Percentiles rank a stretch among this genome's conserved stretches.
These are phyloP conservation scores for Ziziphus jujuba DNA, from an alignment of 306 rosid genomes.

Conservation along the genomic window DNA sequence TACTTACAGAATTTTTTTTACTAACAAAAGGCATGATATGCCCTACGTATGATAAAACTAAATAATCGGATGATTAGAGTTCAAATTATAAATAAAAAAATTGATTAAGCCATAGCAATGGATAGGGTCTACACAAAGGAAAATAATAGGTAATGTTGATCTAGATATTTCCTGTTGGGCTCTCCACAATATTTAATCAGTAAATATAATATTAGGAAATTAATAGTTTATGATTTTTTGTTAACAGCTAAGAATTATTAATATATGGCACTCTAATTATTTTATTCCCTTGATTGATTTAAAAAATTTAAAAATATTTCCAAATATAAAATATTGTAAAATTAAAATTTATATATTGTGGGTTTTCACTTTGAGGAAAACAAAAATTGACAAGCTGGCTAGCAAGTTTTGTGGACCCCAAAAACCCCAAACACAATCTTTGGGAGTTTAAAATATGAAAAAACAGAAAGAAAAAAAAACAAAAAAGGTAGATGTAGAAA, in stretches of 20 bases:
- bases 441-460: not conserved
- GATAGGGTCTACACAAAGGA: not conserved
- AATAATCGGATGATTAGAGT: not conserved
- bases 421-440: constrained; percentile 16
- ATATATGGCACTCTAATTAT: not conserved
- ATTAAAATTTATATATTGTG: not conserved
- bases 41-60: not conserved
- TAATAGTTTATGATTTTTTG: constrained; percentile 12
- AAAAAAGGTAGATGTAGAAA: not conserved
- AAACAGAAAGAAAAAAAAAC: not conserved
- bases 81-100: not conserved
- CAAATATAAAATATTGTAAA: not conserved
- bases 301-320: not conserved
- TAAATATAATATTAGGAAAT: not conserved
- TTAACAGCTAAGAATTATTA: constrained; percentile 29
- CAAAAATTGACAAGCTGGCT: constrained; percentile 17
- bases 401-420: constrained; percentile 22
- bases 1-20: too few species aligned
- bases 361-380: too few species aligned
- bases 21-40: not conserved
- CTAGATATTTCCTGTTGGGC: constrained; percentile 23
- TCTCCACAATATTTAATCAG: constrained; percentile 22
- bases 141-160: constrained; percentile 12
- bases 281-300: not conserved
- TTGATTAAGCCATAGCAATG: not conserved